These are phyloP conservation scores for Solanum virginianum DNA, from an alignment of 257 asterid species.

Conservation along the genomic window DNA sequence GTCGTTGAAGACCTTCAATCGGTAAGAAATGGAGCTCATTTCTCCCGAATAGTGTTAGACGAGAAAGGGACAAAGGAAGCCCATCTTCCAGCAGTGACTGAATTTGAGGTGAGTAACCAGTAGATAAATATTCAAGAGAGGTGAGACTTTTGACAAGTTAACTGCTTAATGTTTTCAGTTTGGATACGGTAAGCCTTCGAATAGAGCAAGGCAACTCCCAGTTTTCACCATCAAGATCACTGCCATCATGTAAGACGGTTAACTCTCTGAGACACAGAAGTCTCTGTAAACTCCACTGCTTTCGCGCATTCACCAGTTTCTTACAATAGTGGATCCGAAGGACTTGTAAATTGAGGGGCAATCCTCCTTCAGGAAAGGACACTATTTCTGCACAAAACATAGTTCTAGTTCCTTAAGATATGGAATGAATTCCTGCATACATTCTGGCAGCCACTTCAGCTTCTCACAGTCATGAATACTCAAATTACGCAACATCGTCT, in stretches of 20 bases:
- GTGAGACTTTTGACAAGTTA: neutral
- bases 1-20: neutral
- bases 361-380: neutral
- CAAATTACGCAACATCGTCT: neutral
- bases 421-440: too few species aligned
- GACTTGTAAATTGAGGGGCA: too few species aligned
- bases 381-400: too few species aligned
- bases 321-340: too few species aligned
- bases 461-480: neutral
- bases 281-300: too few species aligned
- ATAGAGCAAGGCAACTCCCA: neutral
- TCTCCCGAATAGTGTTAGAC: accelerated
- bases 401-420: too few species aligned
- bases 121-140: neutral
- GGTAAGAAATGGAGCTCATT: neutral
- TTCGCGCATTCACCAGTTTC: too few species aligned
- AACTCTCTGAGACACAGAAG: neutral
- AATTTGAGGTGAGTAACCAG: neutral
- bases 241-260: neutral
- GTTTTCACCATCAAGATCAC: neutral
- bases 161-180: neutral
- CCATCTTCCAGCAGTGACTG: neutral
- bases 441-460: neutral
- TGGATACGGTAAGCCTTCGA: neutral
- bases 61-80: neutral